Percentiles rank a stretch among this genome's conserved stretches.
These are phyloP conservation scores for Coelastrella sp. DNA, from an alignment of 139 green algal species.

Conservation along the genomic window DNA sequence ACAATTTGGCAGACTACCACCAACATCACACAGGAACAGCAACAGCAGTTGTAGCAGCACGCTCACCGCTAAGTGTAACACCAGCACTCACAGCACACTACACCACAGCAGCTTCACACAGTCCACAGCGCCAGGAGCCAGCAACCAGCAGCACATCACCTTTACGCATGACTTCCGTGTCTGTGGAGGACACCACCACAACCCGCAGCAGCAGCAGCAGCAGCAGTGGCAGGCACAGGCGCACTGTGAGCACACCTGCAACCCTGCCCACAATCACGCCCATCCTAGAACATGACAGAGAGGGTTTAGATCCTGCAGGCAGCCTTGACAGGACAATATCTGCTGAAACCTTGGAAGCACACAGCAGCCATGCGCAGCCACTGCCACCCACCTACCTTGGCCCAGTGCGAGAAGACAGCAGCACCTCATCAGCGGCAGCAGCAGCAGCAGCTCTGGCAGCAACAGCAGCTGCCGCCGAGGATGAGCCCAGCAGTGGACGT, in stretches of 20 bases:
- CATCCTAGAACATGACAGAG: conserved; percentile 5
- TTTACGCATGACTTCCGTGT: background rate
- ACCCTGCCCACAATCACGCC: background rate
- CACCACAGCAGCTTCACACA: background rate
- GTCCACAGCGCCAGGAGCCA: background rate
- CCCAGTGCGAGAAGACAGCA: background rate
- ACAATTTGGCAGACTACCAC: conserved; percentile 11
- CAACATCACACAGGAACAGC: background rate
- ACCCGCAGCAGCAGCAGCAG: conserved; percentile 6
- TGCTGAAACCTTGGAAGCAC: background rate
- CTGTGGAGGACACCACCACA: background rate
- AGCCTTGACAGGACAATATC: background rate
- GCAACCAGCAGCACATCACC: background rate
- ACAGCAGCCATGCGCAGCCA: background rate
- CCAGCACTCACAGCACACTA: background rate
- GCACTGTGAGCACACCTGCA: background rate
- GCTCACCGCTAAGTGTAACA: background rate
- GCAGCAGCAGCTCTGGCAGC: conserved; percentile 10
- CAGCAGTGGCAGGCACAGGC: conserved; percentile 17
- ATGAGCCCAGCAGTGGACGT: background rate
- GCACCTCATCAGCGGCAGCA: background rate
- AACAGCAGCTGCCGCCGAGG: background rate
- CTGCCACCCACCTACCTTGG: background rate
- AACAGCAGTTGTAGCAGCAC: background rate
- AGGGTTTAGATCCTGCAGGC: background rate